Base-by-base conservation (phyloP, 2,329 filamentous ascomycete genomes). In the Penicillium sp. region DNA sequence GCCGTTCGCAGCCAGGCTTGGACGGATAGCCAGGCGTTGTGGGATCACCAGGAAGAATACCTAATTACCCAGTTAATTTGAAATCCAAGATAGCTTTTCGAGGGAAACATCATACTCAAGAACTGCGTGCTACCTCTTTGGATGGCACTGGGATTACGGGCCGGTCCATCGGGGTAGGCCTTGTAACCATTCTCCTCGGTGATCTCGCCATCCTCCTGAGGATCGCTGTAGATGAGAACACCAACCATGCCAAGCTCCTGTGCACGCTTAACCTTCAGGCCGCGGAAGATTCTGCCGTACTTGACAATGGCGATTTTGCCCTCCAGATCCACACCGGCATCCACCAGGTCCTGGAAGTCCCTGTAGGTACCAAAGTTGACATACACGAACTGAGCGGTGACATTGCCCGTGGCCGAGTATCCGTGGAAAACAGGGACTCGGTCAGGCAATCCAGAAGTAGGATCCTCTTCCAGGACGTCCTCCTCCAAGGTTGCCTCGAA, bases 21-120 rank as follows among this genome's bases (percentile, higher is more conserved):
- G 91, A 96, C 7, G 92, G 89, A 66, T 96, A 96, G 10, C 94
- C 94, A 16, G 91, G 90, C 0, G 94, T 97, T 0, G 94, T 95
- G 44, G 92, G 92, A 65, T 97, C 84, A 48, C 84, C 84, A 18
- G 83, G 82, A 41, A 78, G 77, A 35, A 82, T 75, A 57, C 80
- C 81, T 83, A 52, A 31, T 44, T 41, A 46, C 28, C 31, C 16
- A 22, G 35, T 53, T 18, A 46, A 35, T 18, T 41, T 42, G 28
- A 35, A 16, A 5, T 3, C 9, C 10, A 11, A 6, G 1, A 1
- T 24, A 18, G 18, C 4, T 22, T 20, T 6, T 40, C 27, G n/a
- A 20, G 24, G 27, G n/a, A 4, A 16, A 1, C 42, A 27, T 56
- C 88, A 79, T 77, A 77, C 87, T 90, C 54, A 96, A 72, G 63